Percentiles rank a stretch among this genome's conserved stretches.
Conservation (phyloP, 352 stramenopile genomes). For the Phytopythium mirpurense region DNA sequence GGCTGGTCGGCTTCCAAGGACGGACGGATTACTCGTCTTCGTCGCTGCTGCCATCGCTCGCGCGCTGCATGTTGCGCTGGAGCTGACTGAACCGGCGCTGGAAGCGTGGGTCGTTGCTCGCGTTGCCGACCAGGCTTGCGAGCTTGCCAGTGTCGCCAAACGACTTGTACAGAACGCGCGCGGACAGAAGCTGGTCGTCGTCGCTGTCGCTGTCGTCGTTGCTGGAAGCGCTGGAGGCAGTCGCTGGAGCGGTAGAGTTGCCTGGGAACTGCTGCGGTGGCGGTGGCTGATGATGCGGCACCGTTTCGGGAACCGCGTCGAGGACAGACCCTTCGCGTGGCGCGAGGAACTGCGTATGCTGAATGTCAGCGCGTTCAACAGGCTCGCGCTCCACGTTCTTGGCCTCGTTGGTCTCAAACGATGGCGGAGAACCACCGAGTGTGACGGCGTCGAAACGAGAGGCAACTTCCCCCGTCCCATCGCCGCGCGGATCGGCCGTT, state of each 20-base stretch:
- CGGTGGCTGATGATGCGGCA: neutral
- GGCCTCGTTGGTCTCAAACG: constrained; percentile 21
- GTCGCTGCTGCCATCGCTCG: constrained; percentile 36
- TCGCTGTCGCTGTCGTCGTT: constrained; percentile 29
- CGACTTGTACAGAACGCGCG: constrained; percentile 31
- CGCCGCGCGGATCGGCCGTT: neutral
- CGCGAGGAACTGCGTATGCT: constrained; percentile 16
- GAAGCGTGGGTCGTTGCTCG: constrained; percentile 28
- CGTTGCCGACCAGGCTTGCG: constrained; percentile 30
- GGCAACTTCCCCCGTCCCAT: neutral
- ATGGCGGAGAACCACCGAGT: constrained; percentile 22
- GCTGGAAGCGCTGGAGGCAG: constrained; percentile 6
- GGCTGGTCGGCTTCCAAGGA: too few species aligned
- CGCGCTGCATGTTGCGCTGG: constrained; percentile 51
- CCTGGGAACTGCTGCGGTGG: neutral
- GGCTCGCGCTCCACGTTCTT: constrained; percentile 6
- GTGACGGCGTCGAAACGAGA: constrained; percentile 20
- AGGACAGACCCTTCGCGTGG: constrained; percentile 26
- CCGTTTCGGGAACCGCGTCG: constrained; percentile 11
- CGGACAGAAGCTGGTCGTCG: constrained; percentile 32
- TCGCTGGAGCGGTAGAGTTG: neutral
- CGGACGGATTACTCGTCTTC: too few species aligned
- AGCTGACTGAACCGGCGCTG: constrained; percentile 57
- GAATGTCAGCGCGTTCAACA: constrained; percentile 14
- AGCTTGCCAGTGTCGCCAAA: constrained; percentile 50